phyloP scores from a whole-genome alignment of 2,329 filamentous ascomycete genomes.

The Periconia sp. region DNA sequence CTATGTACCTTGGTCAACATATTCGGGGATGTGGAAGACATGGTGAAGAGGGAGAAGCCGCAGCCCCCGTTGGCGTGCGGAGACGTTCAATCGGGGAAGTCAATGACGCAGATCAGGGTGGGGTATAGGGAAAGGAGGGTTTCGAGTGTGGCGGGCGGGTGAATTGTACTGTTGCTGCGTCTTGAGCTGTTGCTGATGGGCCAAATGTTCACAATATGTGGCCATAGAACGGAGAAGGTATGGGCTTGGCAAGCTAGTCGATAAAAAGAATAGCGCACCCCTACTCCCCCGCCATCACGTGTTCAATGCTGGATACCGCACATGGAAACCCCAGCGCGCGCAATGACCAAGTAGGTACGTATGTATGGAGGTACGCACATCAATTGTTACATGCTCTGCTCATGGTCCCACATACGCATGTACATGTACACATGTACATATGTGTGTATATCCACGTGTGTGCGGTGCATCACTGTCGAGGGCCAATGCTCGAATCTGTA shows the following conservation, averaged over 20 bases:
- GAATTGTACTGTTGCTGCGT: slow-evolving; percentile 24
- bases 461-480: too few relatives aligned
- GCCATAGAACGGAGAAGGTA: slow-evolving; percentile 14
- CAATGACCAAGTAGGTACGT: too few relatives aligned
- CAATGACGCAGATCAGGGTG: slow-evolving; percentile 8
- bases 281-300: slow-evolving; percentile 8
- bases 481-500: too few relatives aligned
- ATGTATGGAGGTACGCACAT: too few relatives aligned
- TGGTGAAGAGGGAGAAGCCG: slow-evolving; percentile 45
- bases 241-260: not conserved
- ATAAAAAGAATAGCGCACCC: slow-evolving; percentile 1
- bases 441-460: too few relatives aligned
- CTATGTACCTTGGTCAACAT: slow-evolving; percentile 56
- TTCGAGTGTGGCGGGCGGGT: slow-evolving; percentile 9
- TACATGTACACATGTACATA: too few relatives aligned
- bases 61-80: slow-evolving; percentile 41
- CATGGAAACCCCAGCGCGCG: too few relatives aligned
- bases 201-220: slow-evolving; percentile 40
- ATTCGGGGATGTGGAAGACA: slow-evolving; percentile 51
- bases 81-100: slow-evolving; percentile 32
- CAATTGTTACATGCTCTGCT: too few relatives aligned
- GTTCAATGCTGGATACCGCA: too few relatives aligned
- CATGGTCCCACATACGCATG: too few relatives aligned
- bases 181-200: slow-evolving; percentile 18
- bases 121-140: slow-evolving; percentile 22